Base-by-base conservation (phyloP, 306 rosid genomes). In the Quercus cerris region DNA sequence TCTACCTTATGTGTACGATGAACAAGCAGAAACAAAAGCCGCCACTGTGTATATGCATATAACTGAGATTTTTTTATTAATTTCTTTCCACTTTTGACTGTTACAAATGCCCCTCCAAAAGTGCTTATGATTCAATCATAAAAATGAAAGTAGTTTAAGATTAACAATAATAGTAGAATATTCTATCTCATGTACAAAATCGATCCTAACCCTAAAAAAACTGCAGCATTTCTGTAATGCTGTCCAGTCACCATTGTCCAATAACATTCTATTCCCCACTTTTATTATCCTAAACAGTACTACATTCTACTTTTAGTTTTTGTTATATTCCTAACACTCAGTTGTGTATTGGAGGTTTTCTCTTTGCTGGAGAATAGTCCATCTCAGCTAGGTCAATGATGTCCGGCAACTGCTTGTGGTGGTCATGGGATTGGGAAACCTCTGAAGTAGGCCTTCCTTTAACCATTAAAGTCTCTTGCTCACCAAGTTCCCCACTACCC, bases 261-360 rank as follows among this genome's bases (percentile, higher is more conserved):
- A 49, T 3, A 49, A 49, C 41, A 22, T 23, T 73, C 41, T 63
- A 38, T 9, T 15, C 27, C 6, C 82, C 67, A 73, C 18, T 61
- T 41, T 55, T 64, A 73, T 49, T 73, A 54, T 38, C 56, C 52
- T 80, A n/a, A 23, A 23, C 9, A 49, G 54, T 49, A 44, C 3
- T 52, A 20, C 49, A 18, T 28, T 3, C 3, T 35, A 59, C 11
- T 38, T 71, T 15, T 15, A 35, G 20, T 57, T 54, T 71, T 52
- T 56, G 71, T 28, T 56, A 17, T 13, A 68, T 38, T 28, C 56
- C 41, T 17, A 25, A 55, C 63, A 61, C 35, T 84, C 80, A 88
- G 81, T 88, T 88, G 83, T 86, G 88, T 79, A 86, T 88, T 2
- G 92, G 90, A 77, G 92, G 83, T 71, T 86, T 86, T 88, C 85